Percentiles rank a stretch among this genome's conserved stretches.
phyloP scores from a whole-genome alignment of 2,329 filamentous ascomycete genomes.

The Sphaerulina musiva region DNA sequence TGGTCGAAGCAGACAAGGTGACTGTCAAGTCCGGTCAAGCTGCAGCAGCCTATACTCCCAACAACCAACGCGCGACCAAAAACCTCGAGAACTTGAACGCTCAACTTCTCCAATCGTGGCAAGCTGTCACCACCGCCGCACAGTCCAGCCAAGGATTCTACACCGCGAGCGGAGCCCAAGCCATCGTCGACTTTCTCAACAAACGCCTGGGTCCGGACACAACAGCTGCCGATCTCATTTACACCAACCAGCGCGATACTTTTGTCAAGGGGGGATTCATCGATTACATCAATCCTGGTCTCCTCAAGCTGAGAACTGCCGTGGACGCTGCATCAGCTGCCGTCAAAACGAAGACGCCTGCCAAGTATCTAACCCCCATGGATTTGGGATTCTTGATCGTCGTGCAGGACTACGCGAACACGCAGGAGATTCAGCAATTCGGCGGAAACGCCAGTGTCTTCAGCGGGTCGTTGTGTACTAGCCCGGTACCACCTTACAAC shows the following conservation, averaged over 20 bases:
- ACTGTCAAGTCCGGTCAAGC: neutral
- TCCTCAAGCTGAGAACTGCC: conserved; percentile 7
- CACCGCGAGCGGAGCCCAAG: conserved; percentile 3
- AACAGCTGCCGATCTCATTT: conserved; percentile 2
- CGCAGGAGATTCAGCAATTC: conserved; percentile 9
- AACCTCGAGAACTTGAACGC: neutral
- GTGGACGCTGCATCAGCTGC: conserved; percentile 7
- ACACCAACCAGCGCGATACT: neutral
- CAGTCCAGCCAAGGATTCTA: conserved; percentile 6
- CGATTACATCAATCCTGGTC: conserved; percentile 7
- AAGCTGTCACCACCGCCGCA: neutral
- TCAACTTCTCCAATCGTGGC: neutral
- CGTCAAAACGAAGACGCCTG: neutral
- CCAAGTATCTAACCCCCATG: conserved; percentile 1
- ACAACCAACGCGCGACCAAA: neutral
- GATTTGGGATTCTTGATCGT: conserved; percentile 7
- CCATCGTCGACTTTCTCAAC: conserved; percentile 4
- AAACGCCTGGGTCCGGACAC: conserved; percentile 3
- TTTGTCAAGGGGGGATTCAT: conserved; percentile 2
- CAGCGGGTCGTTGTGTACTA: neutral
- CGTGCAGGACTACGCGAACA: conserved; percentile 6
- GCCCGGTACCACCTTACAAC: neutral
- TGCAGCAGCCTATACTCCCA: neutral
- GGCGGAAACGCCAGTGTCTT: neutral
- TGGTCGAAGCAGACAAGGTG: neutral